Percentiles rank a stretch among this genome's conserved stretches.
These are phyloP conservation scores for Sindora glabra DNA, from an alignment of 306 rosid genomes.

Conservation along the genomic window DNA sequence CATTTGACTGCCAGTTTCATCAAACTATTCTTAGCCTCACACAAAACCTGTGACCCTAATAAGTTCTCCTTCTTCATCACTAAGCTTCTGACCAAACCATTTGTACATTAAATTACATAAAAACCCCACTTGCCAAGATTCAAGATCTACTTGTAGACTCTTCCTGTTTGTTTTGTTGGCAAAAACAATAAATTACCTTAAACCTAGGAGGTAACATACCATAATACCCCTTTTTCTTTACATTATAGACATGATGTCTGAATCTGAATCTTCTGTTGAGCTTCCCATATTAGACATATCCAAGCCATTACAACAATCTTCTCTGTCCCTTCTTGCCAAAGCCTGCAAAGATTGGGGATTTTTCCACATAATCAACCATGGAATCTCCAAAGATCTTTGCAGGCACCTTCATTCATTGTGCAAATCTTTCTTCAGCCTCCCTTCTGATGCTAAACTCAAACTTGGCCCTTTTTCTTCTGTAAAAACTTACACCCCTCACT, in stretches of 20 bases:
- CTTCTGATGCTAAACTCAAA: constrained; percentile 72
- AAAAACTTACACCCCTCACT: constrained; percentile 78
- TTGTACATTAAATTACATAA: too few relatives aligned
- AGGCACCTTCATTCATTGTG: constrained; percentile 45
- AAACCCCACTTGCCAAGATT: too few relatives aligned
- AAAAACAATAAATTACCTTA: constrained; percentile 34
- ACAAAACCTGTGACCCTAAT: not conserved
- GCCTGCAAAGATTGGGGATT: constrained; percentile 90
- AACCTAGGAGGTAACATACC: constrained; percentile 43
- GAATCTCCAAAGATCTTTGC: constrained; percentile 69
- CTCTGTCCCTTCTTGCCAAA: constrained; percentile 50
- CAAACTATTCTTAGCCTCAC: too few relatives aligned
- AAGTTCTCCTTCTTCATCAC: constrained; percentile 15
- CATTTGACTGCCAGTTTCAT: constrained; percentile 8
- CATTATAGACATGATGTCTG: constrained; percentile 41
- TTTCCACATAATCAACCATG: constrained; percentile 87
- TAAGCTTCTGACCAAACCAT: constrained; percentile 29
- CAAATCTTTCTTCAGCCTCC: constrained; percentile 52
- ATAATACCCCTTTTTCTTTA: constrained; percentile 36
- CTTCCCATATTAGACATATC: constrained; percentile 85
- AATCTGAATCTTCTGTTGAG: constrained; percentile 37
- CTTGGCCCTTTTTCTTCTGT: constrained; percentile 81
- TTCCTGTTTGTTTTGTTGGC: too few relatives aligned
- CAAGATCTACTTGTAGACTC: too few relatives aligned
- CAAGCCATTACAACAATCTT: constrained; percentile 50